Conservation (phyloP, 176 grass and related monocot species). For the Carex scoparia region DNA sequence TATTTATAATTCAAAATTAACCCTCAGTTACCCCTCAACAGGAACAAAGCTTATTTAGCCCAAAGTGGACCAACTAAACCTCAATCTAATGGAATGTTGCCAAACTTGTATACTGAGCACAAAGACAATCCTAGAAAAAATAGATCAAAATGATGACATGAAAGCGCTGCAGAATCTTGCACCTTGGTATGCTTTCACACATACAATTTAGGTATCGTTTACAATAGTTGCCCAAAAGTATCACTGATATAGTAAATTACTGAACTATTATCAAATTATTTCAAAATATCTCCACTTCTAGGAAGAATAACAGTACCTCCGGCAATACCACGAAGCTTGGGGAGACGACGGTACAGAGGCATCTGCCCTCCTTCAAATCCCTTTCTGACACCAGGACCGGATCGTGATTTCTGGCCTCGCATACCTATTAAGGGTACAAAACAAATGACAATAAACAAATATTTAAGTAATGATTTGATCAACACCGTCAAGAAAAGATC, state of each 20-base stretch:
- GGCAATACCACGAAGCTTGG: slow-evolving; percentile 86
- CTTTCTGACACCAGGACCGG: slow-evolving; percentile 69
- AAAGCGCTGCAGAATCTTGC: background rate
- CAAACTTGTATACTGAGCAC: background rate
- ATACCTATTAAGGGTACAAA: slow-evolving; percentile 27
- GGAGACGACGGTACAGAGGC: slow-evolving; percentile 87
- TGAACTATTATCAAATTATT: background rate
- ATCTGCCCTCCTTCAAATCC: slow-evolving; percentile 99
- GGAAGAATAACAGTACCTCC: slow-evolving; percentile 45
- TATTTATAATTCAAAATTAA: slow-evolving; percentile 1
- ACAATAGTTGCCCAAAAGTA: background rate
- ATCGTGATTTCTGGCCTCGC: slow-evolving; percentile 91
- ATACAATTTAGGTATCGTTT: background rate
- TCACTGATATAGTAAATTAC: background rate
- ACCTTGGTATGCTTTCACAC: background rate
- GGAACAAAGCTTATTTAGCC: background rate
- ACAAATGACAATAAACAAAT: background rate
- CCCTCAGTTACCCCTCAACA: background rate
- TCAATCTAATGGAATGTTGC: background rate
- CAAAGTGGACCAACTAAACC: background rate
- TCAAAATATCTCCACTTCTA: slow-evolving; percentile 12
- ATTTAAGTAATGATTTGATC: background rate
- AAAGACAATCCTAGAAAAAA: background rate
- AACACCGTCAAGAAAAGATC: background rate
- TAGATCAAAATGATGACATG: background rate